Base-by-base conservation (phyloP, 2,329 filamentous ascomycete genomes). In the Triangularia setosa region DNA sequence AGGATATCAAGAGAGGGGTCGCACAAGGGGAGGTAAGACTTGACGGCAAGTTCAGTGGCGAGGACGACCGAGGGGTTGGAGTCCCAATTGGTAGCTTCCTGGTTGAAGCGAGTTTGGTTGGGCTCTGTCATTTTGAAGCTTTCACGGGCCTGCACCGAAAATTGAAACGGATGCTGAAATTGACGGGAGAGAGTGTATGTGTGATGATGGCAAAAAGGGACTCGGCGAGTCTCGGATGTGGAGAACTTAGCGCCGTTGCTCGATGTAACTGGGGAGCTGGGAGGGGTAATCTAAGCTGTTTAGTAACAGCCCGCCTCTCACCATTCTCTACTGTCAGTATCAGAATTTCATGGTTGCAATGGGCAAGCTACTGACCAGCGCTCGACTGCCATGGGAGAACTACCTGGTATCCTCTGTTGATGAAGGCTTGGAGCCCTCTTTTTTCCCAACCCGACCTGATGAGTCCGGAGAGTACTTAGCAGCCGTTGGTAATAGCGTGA, bases 61-160 rank as follows among this genome's bases (percentile, higher is more conserved):
- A 75, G 74, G 35, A 81, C 78, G 14, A 85, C 80, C 54, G 79
- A 78, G 0, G 80, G 79, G 67, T 86, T 85, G 44, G 72, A 75
- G 70, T 86, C 84, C 84, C 84, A 86, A 21, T 75, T 76, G 3
- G 79, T 78, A 1, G 84, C 84, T 72, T 85, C 82, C 48, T 76
- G 74, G 68, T 82, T 84, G 78, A 87, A 87, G 60, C 84, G 81
- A 5, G 77, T 48, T 48, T 48, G 40, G n/a, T 21, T 48, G 40
- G 40, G 40, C 18, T 48, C 40, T 48, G 40, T 48, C 40, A 48
- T 48, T 9, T 48, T 48, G 40, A 48, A 21, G 40, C n/a, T 40
- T 7, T n/a, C 14, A 5, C 11, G 33, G 33, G 16, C 14, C 16
- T 40, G 14, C 6, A n/a, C 14, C n/a, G 14, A n/a, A 40, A 3